These are phyloP conservation scores for Pulveroboletus frians DNA, from an alignment of 768 basidiomycete species.

Conservation along the genomic window DNA sequence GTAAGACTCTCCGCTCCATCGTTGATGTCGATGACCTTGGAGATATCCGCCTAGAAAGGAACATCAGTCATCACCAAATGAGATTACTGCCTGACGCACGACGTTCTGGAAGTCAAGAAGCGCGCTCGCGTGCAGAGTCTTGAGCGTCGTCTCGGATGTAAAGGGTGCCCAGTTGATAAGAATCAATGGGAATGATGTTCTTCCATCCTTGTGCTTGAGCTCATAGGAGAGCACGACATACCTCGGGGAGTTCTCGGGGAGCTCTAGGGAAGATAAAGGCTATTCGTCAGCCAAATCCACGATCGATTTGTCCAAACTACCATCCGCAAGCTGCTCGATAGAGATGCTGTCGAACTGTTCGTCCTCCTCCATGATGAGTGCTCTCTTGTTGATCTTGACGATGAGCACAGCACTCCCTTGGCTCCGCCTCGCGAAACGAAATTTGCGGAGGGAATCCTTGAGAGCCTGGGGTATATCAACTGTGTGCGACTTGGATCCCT, in stretches of 20 bases:
- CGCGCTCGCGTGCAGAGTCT: conserved; percentile 81
- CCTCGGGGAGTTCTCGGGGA: conserved; percentile 83
- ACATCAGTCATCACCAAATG: neutral
- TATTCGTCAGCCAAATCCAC: neutral
- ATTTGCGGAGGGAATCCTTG: conserved; percentile 78
- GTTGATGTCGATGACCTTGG: conserved; percentile 74
- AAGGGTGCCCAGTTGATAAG: conserved; percentile 86
- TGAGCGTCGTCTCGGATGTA: conserved; percentile 67
- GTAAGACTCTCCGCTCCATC: conserved; percentile 83
- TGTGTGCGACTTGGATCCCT: conserved; percentile 37
- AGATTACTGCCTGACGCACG: conserved; percentile 38
- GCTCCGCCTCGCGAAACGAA: conserved; percentile 64
- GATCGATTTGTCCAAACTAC: conserved; percentile 34
- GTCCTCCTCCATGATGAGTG: conserved; percentile 77
- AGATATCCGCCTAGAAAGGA: conserved; percentile 57
- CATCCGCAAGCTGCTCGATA: conserved; percentile 85
- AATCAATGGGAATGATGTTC: conserved; percentile 80
- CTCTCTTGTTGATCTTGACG: conserved; percentile 85
- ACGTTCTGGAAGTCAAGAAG: conserved; percentile 73
- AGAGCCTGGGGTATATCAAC: conserved; percentile 82
- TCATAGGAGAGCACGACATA: conserved; percentile 84
- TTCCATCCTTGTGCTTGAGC: conserved; percentile 72
- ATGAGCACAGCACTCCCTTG: conserved; percentile 71
- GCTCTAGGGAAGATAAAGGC: conserved; percentile 43
- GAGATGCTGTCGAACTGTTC: conserved; percentile 72